Conservation (phyloP, 2,329 filamentous ascomycete species). For the Bipolaris oryzae region DNA sequence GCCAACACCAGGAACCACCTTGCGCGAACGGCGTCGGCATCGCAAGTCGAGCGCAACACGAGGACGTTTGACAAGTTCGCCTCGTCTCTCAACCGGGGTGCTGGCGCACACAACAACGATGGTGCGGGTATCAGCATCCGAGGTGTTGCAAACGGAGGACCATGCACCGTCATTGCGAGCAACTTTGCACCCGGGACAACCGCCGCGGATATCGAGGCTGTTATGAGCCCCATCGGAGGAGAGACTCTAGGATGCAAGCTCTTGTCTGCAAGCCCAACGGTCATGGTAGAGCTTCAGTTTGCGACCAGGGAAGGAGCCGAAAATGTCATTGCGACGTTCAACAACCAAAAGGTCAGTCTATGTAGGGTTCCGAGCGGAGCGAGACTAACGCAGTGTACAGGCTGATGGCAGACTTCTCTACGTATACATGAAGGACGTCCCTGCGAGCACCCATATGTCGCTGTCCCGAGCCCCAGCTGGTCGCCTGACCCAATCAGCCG, state of each 20-base stretch:
- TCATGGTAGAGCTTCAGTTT: slow-evolving; percentile 80
- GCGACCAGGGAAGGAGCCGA: slow-evolving; percentile 74
- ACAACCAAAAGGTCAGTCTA: slow-evolving; percentile 72
- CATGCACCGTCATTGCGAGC: slow-evolving; percentile 74
- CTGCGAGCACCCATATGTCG: slow-evolving; percentile 33
- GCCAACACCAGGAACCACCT: slow-evolving; percentile 37
- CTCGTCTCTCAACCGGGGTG: slow-evolving; percentile 35
- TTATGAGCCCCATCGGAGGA: slow-evolving; percentile 74
- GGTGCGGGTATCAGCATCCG: slow-evolving; percentile 67
- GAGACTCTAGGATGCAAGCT: slow-evolving; percentile 70
- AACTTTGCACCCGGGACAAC: slow-evolving; percentile 85
- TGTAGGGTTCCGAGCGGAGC: background rate
- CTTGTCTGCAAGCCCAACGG: slow-evolving; percentile 69
- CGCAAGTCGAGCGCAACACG: slow-evolving; percentile 51
- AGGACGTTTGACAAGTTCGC: slow-evolving; percentile 52
- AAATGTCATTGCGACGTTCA: slow-evolving; percentile 74
- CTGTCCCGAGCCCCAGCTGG: slow-evolving; percentile 36
- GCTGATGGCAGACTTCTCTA: slow-evolving; percentile 76
- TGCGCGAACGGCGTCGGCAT: slow-evolving; percentile 48
- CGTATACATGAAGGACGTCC: slow-evolving; percentile 69
- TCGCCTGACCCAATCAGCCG: slow-evolving; percentile 33
- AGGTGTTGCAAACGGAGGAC: slow-evolving; percentile 69
- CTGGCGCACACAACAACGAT: slow-evolving; percentile 38
- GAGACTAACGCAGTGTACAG: slow-evolving; percentile 53
- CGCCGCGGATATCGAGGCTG: slow-evolving; percentile 80